Percentiles rank a stretch among this genome's conserved stretches.
Conservation (phyloP, 306 rosid genomes). For the apple (Malus domestica) region ASM211411v1 NC_041789.1:26582001-26582500, state of each 20-base stretch:
- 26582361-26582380: slow-evolving; percentile 83
- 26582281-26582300: slow-evolving; percentile 80
- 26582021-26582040: too few relatives aligned
- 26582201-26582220: slow-evolving; percentile 82
- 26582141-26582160: neutral
- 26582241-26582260: slow-evolving; percentile 93
- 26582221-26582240: slow-evolving; percentile 76
- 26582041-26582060: too few relatives aligned
- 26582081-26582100: too few relatives aligned
- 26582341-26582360: slow-evolving; percentile 69
- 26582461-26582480: too few relatives aligned
- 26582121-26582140: neutral
- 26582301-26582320: slow-evolving; percentile 59
- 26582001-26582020: too few relatives aligned
- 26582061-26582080: too few relatives aligned
- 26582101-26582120: neutral
- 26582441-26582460: neutral
- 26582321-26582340: slow-evolving; percentile 81
- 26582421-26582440: neutral
- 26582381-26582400: neutral
- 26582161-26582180: neutral
- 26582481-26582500: too few relatives aligned
- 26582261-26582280: slow-evolving; percentile 87
- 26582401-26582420: neutral
- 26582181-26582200: slow-evolving; percentile 21